A percentile compares a stretch with the other conserved stretches of the same genome.
Evolutionary conservation across 192 early-diverging fungal genomes (phyloP).

Genomic region (Coemansia sp.): DNA sequence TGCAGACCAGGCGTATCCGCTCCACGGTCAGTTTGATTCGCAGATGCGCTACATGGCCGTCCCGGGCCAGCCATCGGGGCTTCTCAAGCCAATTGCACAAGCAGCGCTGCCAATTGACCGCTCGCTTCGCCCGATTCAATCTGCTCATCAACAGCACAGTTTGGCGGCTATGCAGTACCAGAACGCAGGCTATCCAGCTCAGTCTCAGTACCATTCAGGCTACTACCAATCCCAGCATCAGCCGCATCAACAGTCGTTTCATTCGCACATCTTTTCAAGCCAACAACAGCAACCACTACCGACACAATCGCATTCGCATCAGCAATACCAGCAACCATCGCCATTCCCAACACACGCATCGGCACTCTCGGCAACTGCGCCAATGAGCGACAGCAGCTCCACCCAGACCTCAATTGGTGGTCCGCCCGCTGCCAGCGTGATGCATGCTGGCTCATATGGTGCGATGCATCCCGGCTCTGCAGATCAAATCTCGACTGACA

Average conservation of each 20-base stretch:
- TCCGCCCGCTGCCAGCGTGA: conserved; percentile 13
- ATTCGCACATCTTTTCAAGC: conserved; percentile 19
- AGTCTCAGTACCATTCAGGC: conserved; percentile 22
- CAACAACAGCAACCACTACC: conserved; percentile 13
- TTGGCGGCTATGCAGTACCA: conserved; percentile 25
- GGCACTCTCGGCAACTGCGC: conserved; percentile 23
- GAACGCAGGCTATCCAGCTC: conserved; percentile 1
- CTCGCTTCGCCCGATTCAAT: conserved; percentile 24
- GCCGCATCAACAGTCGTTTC: conserved; percentile 17
- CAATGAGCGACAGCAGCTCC: conserved; percentile 32
- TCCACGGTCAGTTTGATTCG: conserved; percentile 38
- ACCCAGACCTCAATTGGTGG: conserved; percentile 23
- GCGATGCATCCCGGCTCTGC: conserved; percentile 11
- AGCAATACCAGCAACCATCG: conserved; percentile 25
- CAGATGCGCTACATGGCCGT: conserved; percentile 56
- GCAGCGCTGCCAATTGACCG: conserved; percentile 25
- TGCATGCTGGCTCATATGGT: conserved; percentile 30
- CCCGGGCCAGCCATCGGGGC: conserved; percentile 37
- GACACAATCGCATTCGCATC: conserved; percentile 6
- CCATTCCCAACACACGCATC: conserved; percentile 33
- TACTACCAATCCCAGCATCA: conserved; percentile 35
- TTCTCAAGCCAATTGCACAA: conserved; percentile 23
- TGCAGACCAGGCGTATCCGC: conserved; percentile 25
- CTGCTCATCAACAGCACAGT: conserved; percentile 23
- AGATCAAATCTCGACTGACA: conserved; percentile 28